Conservation (phyloP, 352 stramenopile genomes). For the Phytophthora cactorum region DNA sequence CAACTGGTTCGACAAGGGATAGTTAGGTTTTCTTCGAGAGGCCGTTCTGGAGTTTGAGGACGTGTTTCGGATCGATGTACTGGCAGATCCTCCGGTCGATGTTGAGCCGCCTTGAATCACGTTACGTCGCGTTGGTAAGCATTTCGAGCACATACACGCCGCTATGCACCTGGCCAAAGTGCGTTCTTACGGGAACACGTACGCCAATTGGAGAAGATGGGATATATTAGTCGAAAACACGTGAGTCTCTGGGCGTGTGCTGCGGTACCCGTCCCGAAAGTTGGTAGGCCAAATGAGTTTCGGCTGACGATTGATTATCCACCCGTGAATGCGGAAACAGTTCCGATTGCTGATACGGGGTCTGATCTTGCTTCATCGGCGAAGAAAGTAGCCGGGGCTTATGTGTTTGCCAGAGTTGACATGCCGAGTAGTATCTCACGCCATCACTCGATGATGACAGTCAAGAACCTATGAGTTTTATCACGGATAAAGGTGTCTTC, state of each 20-base stretch:
- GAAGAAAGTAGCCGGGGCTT: constrained; percentile 5
- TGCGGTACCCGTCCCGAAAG: constrained; percentile 14
- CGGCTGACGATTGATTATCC: constrained; percentile 30
- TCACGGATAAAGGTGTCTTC: constrained; percentile 30
- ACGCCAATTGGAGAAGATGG: background rate
- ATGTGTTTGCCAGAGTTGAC: constrained; percentile 22
- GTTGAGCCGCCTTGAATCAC: constrained; percentile 10
- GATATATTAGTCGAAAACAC: constrained; percentile 12
- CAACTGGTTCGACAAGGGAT: constrained; percentile 1
- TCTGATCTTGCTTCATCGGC: constrained; percentile 5
- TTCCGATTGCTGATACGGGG: constrained; percentile 5
- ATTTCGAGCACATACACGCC: background rate
- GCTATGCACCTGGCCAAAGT: constrained; percentile 6
- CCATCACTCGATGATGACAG: constrained; percentile 14
- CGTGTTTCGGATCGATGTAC: constrained; percentile 5
- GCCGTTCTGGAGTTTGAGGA: constrained; percentile 9
- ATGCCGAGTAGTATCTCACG: constrained; percentile 32
- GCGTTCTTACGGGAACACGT: background rate
- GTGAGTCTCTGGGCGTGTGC: constrained; percentile 13
- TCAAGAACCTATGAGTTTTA: constrained; percentile 31
- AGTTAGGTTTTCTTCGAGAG: background rate
- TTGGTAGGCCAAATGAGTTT: constrained; percentile 10
- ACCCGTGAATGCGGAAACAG: constrained; percentile 9
- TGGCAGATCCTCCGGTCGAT: background rate
- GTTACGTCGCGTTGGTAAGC: background rate